A percentile compares a stretch with the other conserved stretches of the same genome.
Evolutionary conservation across 2,329 filamentous ascomycete genomes (phyloP).

Genomic region (Periconia digitata): DNA sequence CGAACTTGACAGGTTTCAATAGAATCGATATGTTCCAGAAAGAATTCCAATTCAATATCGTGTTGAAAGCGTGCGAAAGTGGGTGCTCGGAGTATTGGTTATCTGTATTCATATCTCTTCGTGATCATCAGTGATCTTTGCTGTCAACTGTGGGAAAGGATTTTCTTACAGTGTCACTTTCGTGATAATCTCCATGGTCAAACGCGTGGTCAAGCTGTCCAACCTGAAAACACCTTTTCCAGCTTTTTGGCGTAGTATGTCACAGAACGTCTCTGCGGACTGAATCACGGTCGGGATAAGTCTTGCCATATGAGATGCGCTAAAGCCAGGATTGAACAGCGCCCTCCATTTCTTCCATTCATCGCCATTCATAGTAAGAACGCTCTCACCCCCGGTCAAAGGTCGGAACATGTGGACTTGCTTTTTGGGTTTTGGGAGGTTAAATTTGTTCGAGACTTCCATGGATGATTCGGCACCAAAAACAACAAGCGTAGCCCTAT

Average conservation of each 20-base stretch:
- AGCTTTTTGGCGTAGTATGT: constrained; percentile 3
- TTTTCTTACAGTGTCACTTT: constrained; percentile 9
- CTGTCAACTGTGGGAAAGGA: background rate
- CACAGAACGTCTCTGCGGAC: constrained; percentile 12
- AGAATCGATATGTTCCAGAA: constrained; percentile 12
- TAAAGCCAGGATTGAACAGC: constrained; percentile 20
- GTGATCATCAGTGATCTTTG: background rate
- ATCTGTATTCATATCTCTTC: constrained; percentile 2
- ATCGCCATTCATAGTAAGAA: constrained; percentile 15
- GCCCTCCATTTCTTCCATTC: constrained; percentile 31
- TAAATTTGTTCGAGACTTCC: background rate
- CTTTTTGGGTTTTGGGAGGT: background rate
- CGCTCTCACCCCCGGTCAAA: constrained; percentile 24
- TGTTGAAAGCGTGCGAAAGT: constrained; percentile 1
- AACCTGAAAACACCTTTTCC: constrained; percentile 10
- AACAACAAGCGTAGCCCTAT: constrained; percentile 7
- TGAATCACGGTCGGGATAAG: constrained; percentile 16
- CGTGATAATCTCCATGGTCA: constrained; percentile 17
- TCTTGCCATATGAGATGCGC: constrained; percentile 49
- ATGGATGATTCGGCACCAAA: background rate
- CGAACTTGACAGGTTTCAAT: constrained; percentile 35
- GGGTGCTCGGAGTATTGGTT: constrained; percentile 11
- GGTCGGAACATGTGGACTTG: constrained; percentile 8
- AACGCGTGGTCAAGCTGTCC: constrained; percentile 7
- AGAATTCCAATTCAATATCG: constrained; percentile 12